phyloP scores from a whole-genome alignment of 176 grass and related monocot species.

The Triticum timopheevii region DNA sequence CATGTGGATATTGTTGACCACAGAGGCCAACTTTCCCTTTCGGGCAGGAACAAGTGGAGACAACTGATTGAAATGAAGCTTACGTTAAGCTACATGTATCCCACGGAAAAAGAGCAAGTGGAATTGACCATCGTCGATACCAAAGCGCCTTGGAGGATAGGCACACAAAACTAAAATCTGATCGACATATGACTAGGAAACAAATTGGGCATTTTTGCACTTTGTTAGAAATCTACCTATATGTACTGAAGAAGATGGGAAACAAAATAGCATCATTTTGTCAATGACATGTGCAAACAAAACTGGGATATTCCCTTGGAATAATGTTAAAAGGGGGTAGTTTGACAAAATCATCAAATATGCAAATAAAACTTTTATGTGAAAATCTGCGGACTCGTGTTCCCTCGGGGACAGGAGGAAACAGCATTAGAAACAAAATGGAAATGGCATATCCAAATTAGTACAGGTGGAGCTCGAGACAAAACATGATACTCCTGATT shows the following conservation, averaged over 20 bases:
- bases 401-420: background rate
- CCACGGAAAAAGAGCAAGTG: slow-evolving; percentile 10
- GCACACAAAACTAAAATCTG: slow-evolving; percentile 16
- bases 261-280: slow-evolving; percentile 1
- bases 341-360: background rate
- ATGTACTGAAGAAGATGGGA: background rate
- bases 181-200: background rate
- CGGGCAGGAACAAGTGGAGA: slow-evolving; percentile 37
- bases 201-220: background rate
- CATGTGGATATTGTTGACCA: slow-evolving; percentile 50
- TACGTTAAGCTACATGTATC: slow-evolving; percentile 41
- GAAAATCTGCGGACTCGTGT: background rate
- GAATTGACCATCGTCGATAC: slow-evolving; percentile 3
- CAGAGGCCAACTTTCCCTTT: slow-evolving; percentile 59
- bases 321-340: background rate
- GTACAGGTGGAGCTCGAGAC: slow-evolving; percentile 21
- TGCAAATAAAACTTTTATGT: background rate
- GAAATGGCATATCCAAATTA: slow-evolving; percentile 22
- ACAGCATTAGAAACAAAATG: background rate
- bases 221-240: background rate
- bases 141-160: background rate
- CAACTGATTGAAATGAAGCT: slow-evolving; percentile 29
- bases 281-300: slow-evolving; percentile 7
- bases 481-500: background rate
- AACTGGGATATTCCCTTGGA: background rate